phyloP scores from a whole-genome alignment of 129 eudicot species.

The Flaveria ramosissima region DNA sequence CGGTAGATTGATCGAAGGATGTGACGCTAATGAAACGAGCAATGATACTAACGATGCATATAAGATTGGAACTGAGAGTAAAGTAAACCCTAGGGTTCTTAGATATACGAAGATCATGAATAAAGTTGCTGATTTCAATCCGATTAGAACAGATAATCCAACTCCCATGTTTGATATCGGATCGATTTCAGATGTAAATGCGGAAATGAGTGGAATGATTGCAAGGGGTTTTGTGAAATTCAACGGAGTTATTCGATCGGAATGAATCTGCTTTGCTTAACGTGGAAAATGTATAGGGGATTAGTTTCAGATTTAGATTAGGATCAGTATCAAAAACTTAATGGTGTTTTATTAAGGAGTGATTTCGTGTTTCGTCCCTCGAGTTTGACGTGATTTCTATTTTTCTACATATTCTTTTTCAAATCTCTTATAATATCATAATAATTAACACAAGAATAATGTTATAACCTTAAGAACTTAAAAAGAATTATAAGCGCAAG shows the following conservation, averaged over 20 bases:
- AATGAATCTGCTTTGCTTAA: neutral
- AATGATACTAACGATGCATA: conserved; percentile 68
- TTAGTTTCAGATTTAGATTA: too few relatives aligned
- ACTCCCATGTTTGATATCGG: conserved; percentile 45
- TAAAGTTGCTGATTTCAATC: conserved; percentile 47
- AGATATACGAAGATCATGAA: conserved; percentile 54
- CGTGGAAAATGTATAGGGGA: neutral
- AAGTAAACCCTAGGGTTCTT: conserved; percentile 45
- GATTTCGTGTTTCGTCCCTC: too few relatives aligned
- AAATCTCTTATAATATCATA: too few relatives aligned
- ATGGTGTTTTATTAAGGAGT: too few relatives aligned
- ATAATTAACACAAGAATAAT: too few relatives aligned
- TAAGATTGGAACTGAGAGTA: conserved; percentile 58
- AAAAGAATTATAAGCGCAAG: too few relatives aligned
- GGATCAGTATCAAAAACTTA: too few relatives aligned
- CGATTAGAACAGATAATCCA: conserved; percentile 67
- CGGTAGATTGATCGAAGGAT: conserved; percentile 70
- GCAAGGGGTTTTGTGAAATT: neutral
- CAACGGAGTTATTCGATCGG: too few relatives aligned
- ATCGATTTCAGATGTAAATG: neutral
- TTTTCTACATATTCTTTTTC: too few relatives aligned
- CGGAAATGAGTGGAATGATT: neutral
- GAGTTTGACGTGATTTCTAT: too few relatives aligned
- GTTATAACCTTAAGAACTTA: too few relatives aligned
- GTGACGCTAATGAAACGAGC: conserved; percentile 68